These are phyloP conservation scores for Fusarium subglutinans DNA, from an alignment of 2,329 filamentous ascomycete genomes.

Conservation along the genomic window DNA sequence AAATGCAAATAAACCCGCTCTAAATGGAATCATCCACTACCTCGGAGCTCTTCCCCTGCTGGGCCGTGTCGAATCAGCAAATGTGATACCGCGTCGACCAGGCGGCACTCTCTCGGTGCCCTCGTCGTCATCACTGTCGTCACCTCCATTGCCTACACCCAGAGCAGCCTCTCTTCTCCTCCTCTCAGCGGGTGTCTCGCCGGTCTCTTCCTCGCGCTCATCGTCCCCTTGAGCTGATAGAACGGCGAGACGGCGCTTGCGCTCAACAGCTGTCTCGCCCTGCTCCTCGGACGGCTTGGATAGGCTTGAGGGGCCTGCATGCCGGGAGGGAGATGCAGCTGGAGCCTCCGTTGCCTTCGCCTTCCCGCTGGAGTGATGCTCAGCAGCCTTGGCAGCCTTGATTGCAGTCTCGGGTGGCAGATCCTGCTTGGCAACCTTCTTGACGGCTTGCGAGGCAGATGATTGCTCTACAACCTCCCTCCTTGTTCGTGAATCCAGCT, in stretches of 20 bases:
- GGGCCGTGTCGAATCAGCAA: slow-evolving; percentile 59
- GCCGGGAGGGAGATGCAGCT: slow-evolving; percentile 31
- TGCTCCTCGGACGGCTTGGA: slow-evolving; percentile 34
- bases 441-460: slow-evolving; percentile 57
- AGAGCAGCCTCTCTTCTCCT: slow-evolving; percentile 78
- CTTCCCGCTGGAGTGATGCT: slow-evolving; percentile 13
- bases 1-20: slow-evolving; percentile 31
- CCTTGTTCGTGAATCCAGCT: slow-evolving; percentile 73
- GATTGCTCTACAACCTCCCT: slow-evolving; percentile 64
- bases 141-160: slow-evolving; percentile 61
- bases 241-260: slow-evolving; percentile 69
- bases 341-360: background rate
- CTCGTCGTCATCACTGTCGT: slow-evolving; percentile 64
- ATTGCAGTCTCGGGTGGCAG: slow-evolving; percentile 29
- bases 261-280: slow-evolving; percentile 76
- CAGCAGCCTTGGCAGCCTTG: slow-evolving; percentile 34
- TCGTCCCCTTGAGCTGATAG: slow-evolving; percentile 56
- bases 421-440: slow-evolving; percentile 59
- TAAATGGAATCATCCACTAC: slow-evolving; percentile 13
- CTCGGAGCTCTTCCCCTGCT: slow-evolving; percentile 28
- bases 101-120: slow-evolving; percentile 63
- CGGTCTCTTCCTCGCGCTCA: slow-evolving; percentile 52
- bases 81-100: slow-evolving; percentile 66
- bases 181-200: slow-evolving; percentile 79
- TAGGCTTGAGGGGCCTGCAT: slow-evolving; percentile 11